Conservation (phyloP, 306 rosid species). For the Prunus mira region DNA sequence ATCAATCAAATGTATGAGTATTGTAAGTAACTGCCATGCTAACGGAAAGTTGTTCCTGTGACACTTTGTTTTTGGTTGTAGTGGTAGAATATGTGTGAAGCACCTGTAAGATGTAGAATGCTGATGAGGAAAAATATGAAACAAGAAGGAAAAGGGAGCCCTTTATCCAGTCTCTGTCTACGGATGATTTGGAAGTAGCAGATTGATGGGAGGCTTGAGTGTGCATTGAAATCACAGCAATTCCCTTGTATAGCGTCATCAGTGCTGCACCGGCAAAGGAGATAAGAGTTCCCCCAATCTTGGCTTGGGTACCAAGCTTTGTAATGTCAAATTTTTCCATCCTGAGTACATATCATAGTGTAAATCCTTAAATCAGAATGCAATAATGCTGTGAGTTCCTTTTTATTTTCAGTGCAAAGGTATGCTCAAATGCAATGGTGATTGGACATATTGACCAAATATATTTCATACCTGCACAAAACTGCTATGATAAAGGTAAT, state of each 20-base stretch:
- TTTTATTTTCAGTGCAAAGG: too few species aligned
- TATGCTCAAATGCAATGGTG: too few species aligned
- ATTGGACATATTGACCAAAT: background rate
- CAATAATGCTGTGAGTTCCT: background rate
- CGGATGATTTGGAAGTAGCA: background rate
- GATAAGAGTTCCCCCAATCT: conserved; percentile 19
- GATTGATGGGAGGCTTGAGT: background rate
- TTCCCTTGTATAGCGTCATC: conserved; percentile 29
- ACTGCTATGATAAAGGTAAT: conserved; percentile 22
- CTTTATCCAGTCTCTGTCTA: conserved; percentile 12
- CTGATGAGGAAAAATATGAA: background rate
- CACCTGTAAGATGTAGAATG: conserved; percentile 24
- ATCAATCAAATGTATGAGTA: background rate
- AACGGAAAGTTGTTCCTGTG: background rate
- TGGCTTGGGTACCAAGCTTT: conserved; percentile 11
- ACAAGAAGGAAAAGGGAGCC: conserved; percentile 18
- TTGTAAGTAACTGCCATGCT: background rate
- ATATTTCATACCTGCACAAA: conserved; percentile 13
- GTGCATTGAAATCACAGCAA: background rate
- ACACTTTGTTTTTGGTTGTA: too few species aligned
- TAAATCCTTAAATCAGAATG: background rate
- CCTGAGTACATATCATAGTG: background rate
- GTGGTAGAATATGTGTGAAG: background rate
- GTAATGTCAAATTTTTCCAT: conserved; percentile 12
- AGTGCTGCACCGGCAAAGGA: conserved; percentile 20